phyloP scores from a whole-genome alignment of 2,329 filamentous ascomycete genomes.

The Fusarium keratoplasticum region DNA sequence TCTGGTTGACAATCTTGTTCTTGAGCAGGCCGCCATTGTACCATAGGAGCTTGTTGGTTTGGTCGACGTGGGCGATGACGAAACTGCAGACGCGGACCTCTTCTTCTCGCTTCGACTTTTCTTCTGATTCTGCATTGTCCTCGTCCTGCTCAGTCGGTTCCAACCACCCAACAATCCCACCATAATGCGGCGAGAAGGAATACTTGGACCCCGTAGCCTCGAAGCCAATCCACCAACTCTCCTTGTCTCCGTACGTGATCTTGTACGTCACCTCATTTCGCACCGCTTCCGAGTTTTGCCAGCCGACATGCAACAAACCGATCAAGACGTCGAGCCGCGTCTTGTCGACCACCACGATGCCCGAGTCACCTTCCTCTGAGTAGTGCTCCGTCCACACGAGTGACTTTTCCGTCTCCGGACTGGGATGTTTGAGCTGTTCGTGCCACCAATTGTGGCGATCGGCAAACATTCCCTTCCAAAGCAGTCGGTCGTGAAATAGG shows the following conservation, averaged over 20 bases:
- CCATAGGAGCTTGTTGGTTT: conserved; percentile 52
- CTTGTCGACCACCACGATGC: conserved; percentile 57
- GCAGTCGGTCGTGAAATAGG: conserved; percentile 56
- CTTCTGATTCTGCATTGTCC: neutral
- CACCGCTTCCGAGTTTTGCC: conserved; percentile 57
- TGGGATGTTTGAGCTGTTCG: conserved; percentile 51
- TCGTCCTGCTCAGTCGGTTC: conserved; percentile 6
- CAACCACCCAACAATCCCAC: conserved; percentile 53
- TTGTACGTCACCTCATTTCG: conserved; percentile 55
- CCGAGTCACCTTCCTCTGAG: conserved; percentile 57
- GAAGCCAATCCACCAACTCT: conserved; percentile 59
- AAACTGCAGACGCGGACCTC: conserved; percentile 52
- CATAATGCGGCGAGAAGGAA: conserved; percentile 56
- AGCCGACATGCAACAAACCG: conserved; percentile 55
- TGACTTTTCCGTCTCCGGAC: conserved; percentile 48
- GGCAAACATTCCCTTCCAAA: conserved; percentile 51
- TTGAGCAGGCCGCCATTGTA: conserved; percentile 58
- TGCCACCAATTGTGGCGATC: conserved; percentile 54
- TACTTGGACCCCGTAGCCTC: conserved; percentile 54
- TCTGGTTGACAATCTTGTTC: conserved; percentile 49
- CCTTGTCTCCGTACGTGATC: conserved; percentile 59
- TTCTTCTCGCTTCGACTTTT: conserved; percentile 21
- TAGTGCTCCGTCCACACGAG: conserved; percentile 54
- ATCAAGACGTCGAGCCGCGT: conserved; percentile 50
- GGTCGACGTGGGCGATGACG: conserved; percentile 57